Percentiles rank a stretch among this genome's conserved stretches.
These are phyloP conservation scores for Dendrothele bispora DNA, from an alignment of 768 basidiomycete genomes.

Conservation along the genomic window DNA sequence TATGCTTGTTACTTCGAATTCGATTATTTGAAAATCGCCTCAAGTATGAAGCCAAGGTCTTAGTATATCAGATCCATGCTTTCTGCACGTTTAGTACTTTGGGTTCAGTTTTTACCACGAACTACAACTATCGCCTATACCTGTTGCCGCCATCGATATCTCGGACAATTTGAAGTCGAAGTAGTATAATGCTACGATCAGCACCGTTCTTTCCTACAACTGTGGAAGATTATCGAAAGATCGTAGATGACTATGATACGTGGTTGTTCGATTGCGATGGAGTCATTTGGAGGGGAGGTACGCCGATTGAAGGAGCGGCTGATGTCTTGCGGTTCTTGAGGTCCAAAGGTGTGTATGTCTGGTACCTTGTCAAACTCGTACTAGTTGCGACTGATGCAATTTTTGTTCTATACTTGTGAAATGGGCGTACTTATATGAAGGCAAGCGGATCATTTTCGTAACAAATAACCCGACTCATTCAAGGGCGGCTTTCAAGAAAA, in stretches of 20 bases:
- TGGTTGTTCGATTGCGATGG: constrained; percentile 97
- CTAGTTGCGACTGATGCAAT: neutral
- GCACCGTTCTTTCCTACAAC: no score
- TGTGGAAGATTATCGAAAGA: no score
- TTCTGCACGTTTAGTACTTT: no score
- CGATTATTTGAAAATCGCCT: no score
- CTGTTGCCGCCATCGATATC: no score
- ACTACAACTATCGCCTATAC: no score
- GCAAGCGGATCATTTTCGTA: constrained; percentile 85
- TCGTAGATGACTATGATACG: constrained; percentile 76
- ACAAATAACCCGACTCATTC: constrained; percentile 98
- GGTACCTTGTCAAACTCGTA: neutral
- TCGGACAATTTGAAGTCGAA: no score
- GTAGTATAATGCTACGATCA: no score
- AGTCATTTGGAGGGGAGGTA: constrained; percentile 87
- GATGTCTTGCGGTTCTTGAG: constrained; percentile 77
- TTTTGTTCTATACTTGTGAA: neutral
- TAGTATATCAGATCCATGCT: no score
- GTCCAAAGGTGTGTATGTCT: constrained; percentile 55
- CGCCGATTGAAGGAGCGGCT: constrained; percentile 71
- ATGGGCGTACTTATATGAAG: constrained; percentile 35
- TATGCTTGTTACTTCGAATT: no score
- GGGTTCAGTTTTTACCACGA: no score
- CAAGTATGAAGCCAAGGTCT: no score
- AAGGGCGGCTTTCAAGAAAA: constrained; percentile 78